Base-by-base conservation (phyloP, 148 eudicot species). In the Silene conica region DNA sequence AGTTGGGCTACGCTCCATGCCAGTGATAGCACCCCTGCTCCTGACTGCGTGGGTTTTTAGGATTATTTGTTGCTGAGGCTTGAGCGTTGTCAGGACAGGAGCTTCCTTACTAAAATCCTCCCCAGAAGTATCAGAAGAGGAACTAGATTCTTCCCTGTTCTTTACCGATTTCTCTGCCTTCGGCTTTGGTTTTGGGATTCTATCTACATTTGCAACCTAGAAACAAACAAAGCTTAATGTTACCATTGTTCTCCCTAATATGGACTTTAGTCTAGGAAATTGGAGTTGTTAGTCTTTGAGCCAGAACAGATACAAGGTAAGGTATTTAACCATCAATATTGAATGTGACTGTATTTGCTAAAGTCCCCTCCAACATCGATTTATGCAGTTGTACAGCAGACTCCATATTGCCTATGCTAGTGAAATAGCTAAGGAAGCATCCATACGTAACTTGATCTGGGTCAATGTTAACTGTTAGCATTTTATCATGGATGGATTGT, bases 161-260 rank as follows among this genome's bases (percentile, higher is more conserved):
- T 86, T 92, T 34, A 79, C 87, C 8, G 97, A 88, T 87, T 95
- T 92, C 84, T 87, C 92, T 18, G 87, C 84, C 79, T 95, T 95
- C 0, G 98, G 98, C 80, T 84, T 95, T 65, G 98, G 98, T 86
- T 90, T 92, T 52, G 97, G 91, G 60, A 95, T 90, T 81, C 76
- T 86, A 75, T 95, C 85, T 72, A 89, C 82, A 31, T 78, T 83
- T 6, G 85, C 80, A 70, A 92, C 96, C 98, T 95, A 75, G 34
- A 68, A 28, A 69, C 52, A 45, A 10, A n/a, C n/a, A n/a, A n/a
- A n/a, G n/a, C n/a, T n/a, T n/a, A n/a, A n/a, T n/a, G n/a, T n/a
- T n/a, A n/a, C n/a, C n/a, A n/a, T n/a, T n/a, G n/a, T n/a, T n/a
- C n/a, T n/a, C n/a, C n/a, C n/a, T n/a, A n/a, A n/a, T n/a, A n/a